Evolutionary conservation across 371 early-diverging fungal genomes (phyloP), one percentile per base, ranked within the genome.

Genomic region (Parasitella parasitica): DNA sequence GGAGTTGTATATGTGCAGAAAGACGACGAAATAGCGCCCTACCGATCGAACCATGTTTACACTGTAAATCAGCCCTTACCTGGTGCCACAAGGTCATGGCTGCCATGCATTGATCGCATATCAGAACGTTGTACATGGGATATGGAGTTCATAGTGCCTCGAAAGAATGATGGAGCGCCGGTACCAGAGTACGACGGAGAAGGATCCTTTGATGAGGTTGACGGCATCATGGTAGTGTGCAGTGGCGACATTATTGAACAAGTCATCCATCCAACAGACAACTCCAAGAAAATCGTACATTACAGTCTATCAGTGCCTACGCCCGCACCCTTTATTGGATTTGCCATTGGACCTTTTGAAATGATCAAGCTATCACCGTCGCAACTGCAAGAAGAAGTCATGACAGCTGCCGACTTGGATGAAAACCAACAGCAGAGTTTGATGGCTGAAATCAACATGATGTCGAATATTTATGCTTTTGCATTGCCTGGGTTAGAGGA

Each of bases 91-190:
- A 86, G 97, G 2, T 67, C 84, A 37, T 96, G 96, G 96, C 76
- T 95, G 43, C 97, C 97, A 1, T 96, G 96, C 67, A 66, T 94
- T 39, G 96, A 97, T 67, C 75, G 81, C 18, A 63, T 86, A 7
- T 82, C 86, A 13, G 91, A 90, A 43, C 74, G 91, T 58, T 87
- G 88, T 54, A 94, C 93, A 3, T 97, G 95, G 95, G 94, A 94
- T 39, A 76, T 97, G 68, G 87, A 92, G 50, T 88, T 89, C 61
- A 82, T 88, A n/a, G 88, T 92, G n/a, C 88, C 91, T 52, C 57
- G 75, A 36, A 72, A 74, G 24, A 66, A 73, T 52, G 69, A 66
- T 6, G 61, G 67, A 8, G 51, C 55, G 1, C 28, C 56, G 12
- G 49, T 74, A 27, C 57, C 63, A 24, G 75, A 79, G 37, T 78